Base-by-base conservation (phyloP, 164 flowering plant species). In the Vitis labrusca region DNA sequence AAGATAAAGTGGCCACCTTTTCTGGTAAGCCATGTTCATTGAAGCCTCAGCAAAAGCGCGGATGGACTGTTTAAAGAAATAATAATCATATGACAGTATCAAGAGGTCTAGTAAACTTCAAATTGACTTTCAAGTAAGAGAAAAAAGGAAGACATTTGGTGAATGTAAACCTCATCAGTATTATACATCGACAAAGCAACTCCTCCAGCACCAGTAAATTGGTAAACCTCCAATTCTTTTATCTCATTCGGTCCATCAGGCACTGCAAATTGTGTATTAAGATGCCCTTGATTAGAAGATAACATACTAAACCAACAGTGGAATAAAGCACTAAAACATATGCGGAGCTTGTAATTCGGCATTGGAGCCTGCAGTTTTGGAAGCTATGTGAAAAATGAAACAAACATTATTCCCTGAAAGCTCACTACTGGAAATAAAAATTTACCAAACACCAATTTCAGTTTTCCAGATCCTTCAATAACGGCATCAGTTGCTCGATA, bases 1-100 rank as follows among this genome's bases (percentile, higher is more conserved):
- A 67, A 95, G 97, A 80, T 95, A 95, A 56, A 95, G 97, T 3
- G 99, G 99, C 99, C 99, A 95, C 80, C 89, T 93, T 67, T 95
- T 95, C 85, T 85, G 67, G 74, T 78, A 89, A 19, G 99, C 98
- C 56, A 84, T 83, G 76, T 49, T 78, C 99, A 95, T 91, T 44
- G 99, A 95, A 63, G 99, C 91, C 71, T 95, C 99, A 52, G 98
- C 99, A 83, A 95, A 95, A 60, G 98, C 73, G 73, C 74, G 80
- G 52, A 95, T 89, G 50, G 99, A 95, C 99, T 95, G 85, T 54
- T 15, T 17, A 44, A 59, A 59, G 64, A 76, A 3, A 16, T 48
- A 57, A 6, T 61, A 62, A 16, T 61, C 4, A 32, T 61, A 68
- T n/a, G 52, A 56, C 52, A 77, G 66, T 58, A 23, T 2, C 16